Evolutionary conservation across 2,329 filamentous ascomycete species (phyloP), one percentile per base, ranked within the genome.

Genomic region (Harringtonia aguacate): DNA sequence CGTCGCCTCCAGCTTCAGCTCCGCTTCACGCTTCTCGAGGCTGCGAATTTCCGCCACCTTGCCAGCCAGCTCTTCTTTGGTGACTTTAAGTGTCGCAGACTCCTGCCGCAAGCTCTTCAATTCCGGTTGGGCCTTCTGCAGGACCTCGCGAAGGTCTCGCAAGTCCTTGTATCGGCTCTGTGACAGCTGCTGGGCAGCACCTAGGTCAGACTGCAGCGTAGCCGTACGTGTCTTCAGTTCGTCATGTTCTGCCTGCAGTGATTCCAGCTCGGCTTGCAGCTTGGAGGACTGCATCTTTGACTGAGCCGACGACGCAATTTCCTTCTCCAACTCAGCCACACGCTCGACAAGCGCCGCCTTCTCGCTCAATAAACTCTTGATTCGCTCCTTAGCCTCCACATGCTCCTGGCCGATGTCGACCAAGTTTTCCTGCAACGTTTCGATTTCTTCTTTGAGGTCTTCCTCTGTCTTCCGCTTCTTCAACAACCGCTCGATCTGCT

Each of bases 151-250:
- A 37, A 95, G 67, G 24, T 94, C 85, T 0, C 81, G 81, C 2
- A 95, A 67, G 47, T 97, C 89, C 60, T 88, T 94, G 68, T 88
- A 97, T 27, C 92, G 75, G 15, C 77, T 83, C 48, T 94, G 82
- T 0, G 92, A 87, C 13, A 97, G 73, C 61, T 94, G 80, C 58
- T 95, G 81, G 0, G 89, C 84, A 3, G 88, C 88, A 2, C 80
- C 83, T 4, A 97, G 72, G 57, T 98, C 90, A 0, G 83, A 86
- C 56, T 94, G 81, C 17, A 95, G 62, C 0, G 75, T 73, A 2
- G 77, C 69, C 0, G 81, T 77, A 59, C 82, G 86, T 18, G 71
- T 64, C 61, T 84, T 87, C 30, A 94, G 69, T 35, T 80, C 79
- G 35, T 89, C 71, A 43, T 75, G 75, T 46, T 81, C 75, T 39